Conservation (phyloP, 257 asterid species). For the Salvia miltiorrhiza region DNA sequence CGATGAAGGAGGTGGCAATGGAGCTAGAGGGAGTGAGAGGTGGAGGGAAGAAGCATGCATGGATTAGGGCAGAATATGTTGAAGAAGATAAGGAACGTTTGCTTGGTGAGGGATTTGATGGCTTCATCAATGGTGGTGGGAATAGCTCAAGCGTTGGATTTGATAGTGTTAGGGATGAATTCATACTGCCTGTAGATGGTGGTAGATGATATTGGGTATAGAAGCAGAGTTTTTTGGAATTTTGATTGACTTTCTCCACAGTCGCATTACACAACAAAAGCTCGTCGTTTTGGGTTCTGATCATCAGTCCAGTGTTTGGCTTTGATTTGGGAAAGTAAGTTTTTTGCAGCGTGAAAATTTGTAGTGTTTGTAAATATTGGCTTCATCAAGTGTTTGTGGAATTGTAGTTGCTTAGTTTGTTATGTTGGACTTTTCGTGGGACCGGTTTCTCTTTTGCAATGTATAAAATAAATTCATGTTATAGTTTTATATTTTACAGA, state of each 20-base stretch:
- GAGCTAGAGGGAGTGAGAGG: constrained; percentile 15
- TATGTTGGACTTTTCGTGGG: background rate
- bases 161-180: constrained; percentile 18
- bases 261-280: too few species aligned
- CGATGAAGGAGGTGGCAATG: constrained; percentile 23
- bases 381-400: background rate
- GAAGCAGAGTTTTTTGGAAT: background rate
- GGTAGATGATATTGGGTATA: background rate
- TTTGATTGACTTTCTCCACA: too few species aligned
- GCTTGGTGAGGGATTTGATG: background rate
- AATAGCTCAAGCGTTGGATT: constrained; percentile 3
- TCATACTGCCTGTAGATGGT: background rate
- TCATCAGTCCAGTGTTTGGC: too few species aligned
- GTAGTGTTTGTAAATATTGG: background rate
- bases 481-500: background rate
- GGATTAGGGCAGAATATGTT: background rate
- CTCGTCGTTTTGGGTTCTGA: too few species aligned
- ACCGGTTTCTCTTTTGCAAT: background rate
- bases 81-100: constrained; percentile 17
- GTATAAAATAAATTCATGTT: too few species aligned
- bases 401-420: too few species aligned
- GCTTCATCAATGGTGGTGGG: background rate
- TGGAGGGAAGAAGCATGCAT: background rate
- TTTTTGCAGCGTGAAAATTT: too few species aligned
- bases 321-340: too few species aligned